A percentile compares a stretch with the other conserved stretches of the same genome.
phyloP scores from a whole-genome alignment of 371 early-diverging fungal species.

The Mortierella sp. region DNA sequence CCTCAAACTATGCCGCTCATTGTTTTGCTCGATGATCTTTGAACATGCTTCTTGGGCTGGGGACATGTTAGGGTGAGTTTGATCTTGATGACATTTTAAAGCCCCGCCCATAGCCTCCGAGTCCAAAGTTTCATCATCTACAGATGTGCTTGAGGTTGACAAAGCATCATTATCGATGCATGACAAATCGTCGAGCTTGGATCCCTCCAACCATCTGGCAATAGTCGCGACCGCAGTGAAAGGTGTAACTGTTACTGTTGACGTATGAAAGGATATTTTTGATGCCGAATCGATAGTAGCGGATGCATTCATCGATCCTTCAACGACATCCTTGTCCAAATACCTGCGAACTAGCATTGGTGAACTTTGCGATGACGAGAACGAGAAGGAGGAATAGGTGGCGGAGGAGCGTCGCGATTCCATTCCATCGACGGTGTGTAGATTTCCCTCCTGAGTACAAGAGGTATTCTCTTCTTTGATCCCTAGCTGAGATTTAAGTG shows the following conservation, averaged over 20 bases:
- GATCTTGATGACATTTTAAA: background rate
- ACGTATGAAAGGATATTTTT: too few species aligned
- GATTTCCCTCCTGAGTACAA: background rate
- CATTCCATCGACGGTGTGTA: background rate
- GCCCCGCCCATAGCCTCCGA: background rate
- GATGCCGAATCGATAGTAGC: background rate
- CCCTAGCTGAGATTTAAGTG: background rate
- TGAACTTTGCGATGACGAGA: background rate
- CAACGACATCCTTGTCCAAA: background rate
- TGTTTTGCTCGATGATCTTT: background rate
- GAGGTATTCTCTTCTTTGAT: background rate
- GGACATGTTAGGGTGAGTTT: background rate
- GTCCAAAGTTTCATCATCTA: background rate
- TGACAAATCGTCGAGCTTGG: background rate
- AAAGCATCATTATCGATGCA: background rate
- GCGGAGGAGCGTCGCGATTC: background rate
- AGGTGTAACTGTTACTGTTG: background rate
- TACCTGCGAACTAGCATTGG: background rate
- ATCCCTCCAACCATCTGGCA: background rate
- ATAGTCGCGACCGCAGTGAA: background rate
- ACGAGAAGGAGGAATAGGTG: too few species aligned
- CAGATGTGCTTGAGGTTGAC: background rate
- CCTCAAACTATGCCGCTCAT: background rate
- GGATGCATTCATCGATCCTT: background rate
- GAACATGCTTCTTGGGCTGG: constrained; percentile 2